These are phyloP conservation scores for Neofusicoccum sp. DNA, from an alignment of 2,329 filamentous ascomycete species.

Conservation along the genomic window DNA sequence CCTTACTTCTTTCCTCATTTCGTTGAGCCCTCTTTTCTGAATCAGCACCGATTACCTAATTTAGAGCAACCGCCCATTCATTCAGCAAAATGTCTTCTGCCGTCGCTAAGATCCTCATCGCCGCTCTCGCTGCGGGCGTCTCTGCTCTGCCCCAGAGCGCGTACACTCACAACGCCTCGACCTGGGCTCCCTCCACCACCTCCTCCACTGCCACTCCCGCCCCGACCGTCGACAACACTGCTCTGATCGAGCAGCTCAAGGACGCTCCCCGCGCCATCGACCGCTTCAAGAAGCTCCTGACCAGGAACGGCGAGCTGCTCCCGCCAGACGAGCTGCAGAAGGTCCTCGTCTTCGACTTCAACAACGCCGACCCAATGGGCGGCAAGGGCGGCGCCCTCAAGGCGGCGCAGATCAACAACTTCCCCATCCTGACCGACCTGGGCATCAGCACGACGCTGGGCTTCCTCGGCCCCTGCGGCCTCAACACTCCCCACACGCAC, in stretches of 20 bases:
- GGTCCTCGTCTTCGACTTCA: constrained; percentile 65
- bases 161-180: background rate
- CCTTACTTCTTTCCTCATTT: constrained; percentile 26
- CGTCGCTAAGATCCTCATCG: constrained; percentile 37
- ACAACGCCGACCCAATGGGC: constrained; percentile 28
- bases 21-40: constrained; percentile 20
- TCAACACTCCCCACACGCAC: constrained; percentile 54
- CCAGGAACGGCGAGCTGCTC: constrained; percentile 31
- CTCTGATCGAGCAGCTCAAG: constrained; percentile 35
- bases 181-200: constrained; percentile 5
- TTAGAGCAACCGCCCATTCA: constrained; percentile 26
- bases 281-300: constrained; percentile 41
- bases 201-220: constrained; percentile 23
- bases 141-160: constrained; percentile 36
- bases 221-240: constrained; percentile 28
- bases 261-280: constrained; percentile 41
- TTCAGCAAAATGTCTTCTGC: constrained; percentile 33
- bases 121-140: constrained; percentile 34
- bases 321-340: constrained; percentile 34
- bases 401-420: constrained; percentile 39
- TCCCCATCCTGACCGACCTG: constrained; percentile 44
- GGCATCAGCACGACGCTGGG: constrained; percentile 42
- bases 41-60: constrained; percentile 22
- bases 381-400: constrained; percentile 17
- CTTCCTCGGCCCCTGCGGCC: constrained; percentile 48